Percentiles rank a stretch among this genome's conserved stretches.
phyloP scores from a whole-genome alignment of 306 rosid genomes.

The Pterocarpus macrocarpus region DNA sequence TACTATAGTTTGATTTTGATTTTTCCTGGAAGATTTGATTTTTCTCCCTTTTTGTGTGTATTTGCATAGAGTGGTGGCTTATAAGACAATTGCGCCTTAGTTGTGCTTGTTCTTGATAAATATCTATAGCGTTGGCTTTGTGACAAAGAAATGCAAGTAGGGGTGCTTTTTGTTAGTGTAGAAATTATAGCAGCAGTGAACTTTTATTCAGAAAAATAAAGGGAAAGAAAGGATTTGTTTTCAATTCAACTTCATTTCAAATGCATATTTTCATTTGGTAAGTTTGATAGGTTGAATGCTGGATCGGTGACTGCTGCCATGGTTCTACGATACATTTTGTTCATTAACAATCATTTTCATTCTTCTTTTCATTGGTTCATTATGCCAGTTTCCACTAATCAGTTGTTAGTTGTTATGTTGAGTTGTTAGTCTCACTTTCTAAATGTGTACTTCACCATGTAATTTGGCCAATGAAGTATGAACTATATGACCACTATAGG shows the following conservation, averaged over 20 bases:
- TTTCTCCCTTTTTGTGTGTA: not conserved
- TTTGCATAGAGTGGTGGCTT: not conserved
- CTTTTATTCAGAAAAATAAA: too few species aligned
- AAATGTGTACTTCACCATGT: too few species aligned
- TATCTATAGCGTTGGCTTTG: too few species aligned
- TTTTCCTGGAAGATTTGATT: not conserved
- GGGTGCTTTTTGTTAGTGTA: not conserved
- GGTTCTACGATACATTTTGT: not conserved
- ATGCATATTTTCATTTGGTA: not conserved
- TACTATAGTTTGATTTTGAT: not conserved
- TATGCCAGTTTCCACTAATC: not conserved
- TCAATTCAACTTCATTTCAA: conserved; percentile 7
- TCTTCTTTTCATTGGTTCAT: not conserved
- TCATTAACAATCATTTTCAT: not conserved
- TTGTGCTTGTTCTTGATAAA: too few species aligned
- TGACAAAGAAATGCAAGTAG: not conserved
- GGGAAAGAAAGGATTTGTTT: not conserved
- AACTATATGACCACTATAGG: not conserved
- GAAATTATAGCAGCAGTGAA: too few species aligned
- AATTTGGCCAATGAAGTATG: not conserved
- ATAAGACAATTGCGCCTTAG: too few species aligned
- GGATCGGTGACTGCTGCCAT: not conserved
- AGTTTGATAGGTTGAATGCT: not conserved
- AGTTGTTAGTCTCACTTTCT: not conserved
- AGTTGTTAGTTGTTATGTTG: not conserved